Conservation (phyloP, 1,139 yeast genomes). For the Pichia sp. region DNA sequence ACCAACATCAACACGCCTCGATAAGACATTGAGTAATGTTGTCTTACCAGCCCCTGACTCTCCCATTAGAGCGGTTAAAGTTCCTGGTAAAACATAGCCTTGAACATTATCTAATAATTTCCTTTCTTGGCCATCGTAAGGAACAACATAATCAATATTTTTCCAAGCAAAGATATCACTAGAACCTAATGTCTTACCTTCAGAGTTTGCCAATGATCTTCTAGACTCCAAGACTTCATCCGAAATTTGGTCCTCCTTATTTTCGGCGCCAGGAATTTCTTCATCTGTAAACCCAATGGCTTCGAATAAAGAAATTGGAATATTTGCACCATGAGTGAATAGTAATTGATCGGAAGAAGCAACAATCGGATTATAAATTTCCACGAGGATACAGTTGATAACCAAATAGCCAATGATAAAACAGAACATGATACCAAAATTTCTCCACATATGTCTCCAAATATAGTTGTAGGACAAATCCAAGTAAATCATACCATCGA, state of each 20-base stretch:
- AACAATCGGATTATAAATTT: conserved; percentile 25
- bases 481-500: conserved; percentile 43
- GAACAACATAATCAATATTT: conserved; percentile 35
- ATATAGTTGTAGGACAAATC: conserved; percentile 36
- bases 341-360: conserved; percentile 24
- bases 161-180: conserved; percentile 43
- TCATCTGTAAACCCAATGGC: conserved; percentile 5
- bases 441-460: conserved; percentile 46
- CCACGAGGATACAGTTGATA: conserved; percentile 34
- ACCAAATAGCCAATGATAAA: conserved; percentile 38
- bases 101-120: conserved; percentile 46
- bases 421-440: conserved; percentile 45
- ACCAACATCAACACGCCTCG: conserved; percentile 49
- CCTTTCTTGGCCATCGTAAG: conserved; percentile 38
- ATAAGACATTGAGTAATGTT: conserved; percentile 52
- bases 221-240: conserved; percentile 17
- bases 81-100: conserved; percentile 56
- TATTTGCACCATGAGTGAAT: conserved; percentile 21
- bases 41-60: conserved; percentile 73
- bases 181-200: conserved; percentile 25
- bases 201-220: conserved; percentile 10
- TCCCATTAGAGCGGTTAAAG: conserved; percentile 59
- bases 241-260: conserved; percentile 41
- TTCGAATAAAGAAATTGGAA: conserved; percentile 10
- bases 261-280: neutral